A percentile compares a stretch with the other conserved stretches of the same genome.
These are phyloP conservation scores for Zoysia japonica DNA, from an alignment of 176 grass and related monocot genomes.

Conservation along the genomic window DNA sequence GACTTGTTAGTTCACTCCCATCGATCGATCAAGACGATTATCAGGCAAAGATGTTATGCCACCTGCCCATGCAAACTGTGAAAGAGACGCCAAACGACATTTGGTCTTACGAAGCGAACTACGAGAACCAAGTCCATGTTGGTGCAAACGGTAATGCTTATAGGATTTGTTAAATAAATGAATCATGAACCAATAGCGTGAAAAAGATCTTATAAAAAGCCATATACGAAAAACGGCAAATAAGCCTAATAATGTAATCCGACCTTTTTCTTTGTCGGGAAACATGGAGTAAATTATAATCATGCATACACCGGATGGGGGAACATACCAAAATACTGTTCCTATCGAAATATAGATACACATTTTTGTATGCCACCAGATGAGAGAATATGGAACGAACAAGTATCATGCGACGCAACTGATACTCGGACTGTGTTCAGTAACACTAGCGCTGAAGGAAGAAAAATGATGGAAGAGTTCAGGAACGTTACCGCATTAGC, in stretches of 20 bases:
- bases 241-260: background rate
- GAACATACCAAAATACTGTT: background rate
- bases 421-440: slow-evolving; percentile 25
- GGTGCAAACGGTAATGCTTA: background rate
- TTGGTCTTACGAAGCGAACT: background rate
- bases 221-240: background rate
- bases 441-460: slow-evolving; percentile 27
- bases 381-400: slow-evolving; percentile 20
- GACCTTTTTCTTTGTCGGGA: no score
- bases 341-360: slow-evolving; percentile 24
- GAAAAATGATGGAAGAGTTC: background rate
- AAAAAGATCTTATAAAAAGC: background rate
- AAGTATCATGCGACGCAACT: slow-evolving; percentile 2
- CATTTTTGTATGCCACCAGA: slow-evolving; percentile 22
- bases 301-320: background rate
- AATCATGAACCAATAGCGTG: background rate
- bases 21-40: no score
- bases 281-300: background rate
- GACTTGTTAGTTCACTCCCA: no score
- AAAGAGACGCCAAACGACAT: no score
- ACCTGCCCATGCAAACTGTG: background rate
- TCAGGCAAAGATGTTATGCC: background rate
- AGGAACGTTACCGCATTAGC: slow-evolving; percentile 30
- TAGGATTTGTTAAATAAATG: background rate
- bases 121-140: no score